Base-by-base conservation (phyloP, 2,329 filamentous ascomycete species). In the Alternaria sp. region DNA sequence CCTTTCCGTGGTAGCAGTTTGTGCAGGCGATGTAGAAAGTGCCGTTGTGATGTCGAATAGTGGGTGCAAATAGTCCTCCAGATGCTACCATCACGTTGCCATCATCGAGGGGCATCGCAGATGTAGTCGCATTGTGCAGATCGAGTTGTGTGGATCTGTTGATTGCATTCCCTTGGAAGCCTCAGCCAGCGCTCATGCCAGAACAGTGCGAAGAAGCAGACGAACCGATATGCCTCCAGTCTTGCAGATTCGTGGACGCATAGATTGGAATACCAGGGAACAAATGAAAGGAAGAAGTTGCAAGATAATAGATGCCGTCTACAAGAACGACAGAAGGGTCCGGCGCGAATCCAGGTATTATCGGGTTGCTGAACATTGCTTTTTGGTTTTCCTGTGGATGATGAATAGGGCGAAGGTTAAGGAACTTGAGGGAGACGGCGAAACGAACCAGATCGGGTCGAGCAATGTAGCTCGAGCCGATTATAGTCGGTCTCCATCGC, bases 241-340 rank as follows among this genome's bases (percentile, higher is more conserved):
- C 79, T n/a, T 80, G 59, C 3, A 86, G 66, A 63, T 86, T 83
- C 49, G 76, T 78, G 11, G 80, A 83, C 3, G 82, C 82, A 62
- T 85, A 81, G 34, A 85, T 77, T 0, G 83, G 83, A 4, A 85
- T 68, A 0, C 83, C 84, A 0, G 84, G 84, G 63, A 84, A 85
- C 0, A 79, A 73, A 48, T 82, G 79, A 59, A 85, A 86, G 0
- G 81, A 83, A 0, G 84, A 85, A 0, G 81, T 83, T 3, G 78
- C 80, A 62, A 81, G 83, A 69, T 82, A 84, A 65, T 83, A 84
- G 5, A 79, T 81, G n/a, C 80, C 67, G 14, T 70, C 68, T n/a
- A 82, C 68, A 38, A 76, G 75, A 25, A 78, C 70, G 32, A 80
- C 80, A 2, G 74, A 79, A 0, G 82, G 83, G 60, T 84, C 82